Evolutionary conservation across 495 filamentous ascomycete genomes (phyloP), one percentile per base, ranked within the genome.

Genomic region (Aspergillus egyptiacus): DNA sequence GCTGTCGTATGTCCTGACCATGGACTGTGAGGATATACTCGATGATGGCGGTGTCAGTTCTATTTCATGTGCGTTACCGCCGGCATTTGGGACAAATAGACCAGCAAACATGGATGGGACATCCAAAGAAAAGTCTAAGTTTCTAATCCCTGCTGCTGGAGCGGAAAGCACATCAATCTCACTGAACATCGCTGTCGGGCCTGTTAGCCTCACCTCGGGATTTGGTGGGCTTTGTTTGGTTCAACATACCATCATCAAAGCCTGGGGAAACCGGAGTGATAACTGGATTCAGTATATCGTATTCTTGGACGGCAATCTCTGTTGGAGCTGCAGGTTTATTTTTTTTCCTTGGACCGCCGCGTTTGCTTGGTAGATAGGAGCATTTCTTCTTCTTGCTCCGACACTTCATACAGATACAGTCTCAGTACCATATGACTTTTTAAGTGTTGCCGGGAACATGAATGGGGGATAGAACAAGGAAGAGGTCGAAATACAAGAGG

Each of bases 301-400:
- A 55, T 6, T 58, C 61, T 6, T 40, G 53, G 13, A 52, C 36
- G 22, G 55, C 46, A n/a, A 25, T 49, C 28, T 67, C 66, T 8
- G 61, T 49, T 5, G 58, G 57, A 7, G 43, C 39, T 2, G 65
- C 57, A 10, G 57, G 11, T 50, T 60, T 69, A 57, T 68, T 72
- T 60, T 69, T 72, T 41, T 69, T 75, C 35, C 78, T 69, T 36
- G 77, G 73, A 10, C 78, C 77, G 47, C 78, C 78, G 50, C 78
- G 68, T 49, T 77, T 75, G 65, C 78, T 80, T 15, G 76, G 76
- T 24, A 77, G 60, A 59, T 80, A 81, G 6, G 73, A 70, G 53
- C 78, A 81, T 43, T 69, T 67, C 54, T 67, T 72, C 46, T 68
- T 65, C 62, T 77, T 80, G 54, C 60, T 67, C 27, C 68, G 57